phyloP scores from a whole-genome alignment of 768 basidiomycete genomes.

The Termitomyces sp. region DNA sequence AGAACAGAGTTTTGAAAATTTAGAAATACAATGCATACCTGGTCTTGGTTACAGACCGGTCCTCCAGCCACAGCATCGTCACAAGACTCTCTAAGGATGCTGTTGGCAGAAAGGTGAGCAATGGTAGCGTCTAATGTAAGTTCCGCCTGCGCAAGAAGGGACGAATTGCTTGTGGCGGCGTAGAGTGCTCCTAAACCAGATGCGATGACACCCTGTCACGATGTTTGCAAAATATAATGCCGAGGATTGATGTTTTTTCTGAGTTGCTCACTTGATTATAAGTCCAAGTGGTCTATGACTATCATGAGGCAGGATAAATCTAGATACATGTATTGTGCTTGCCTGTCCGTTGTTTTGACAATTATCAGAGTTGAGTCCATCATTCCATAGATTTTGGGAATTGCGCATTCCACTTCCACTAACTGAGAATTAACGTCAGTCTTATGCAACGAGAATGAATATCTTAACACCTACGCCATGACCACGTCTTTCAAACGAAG shows the following conservation, averaged over 20 bases:
- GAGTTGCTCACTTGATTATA: slow-evolving; percentile 43
- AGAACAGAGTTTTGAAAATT: neutral
- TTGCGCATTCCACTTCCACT: slow-evolving; percentile 40
- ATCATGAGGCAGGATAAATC: neutral
- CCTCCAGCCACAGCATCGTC: slow-evolving; percentile 37
- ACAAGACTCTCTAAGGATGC: slow-evolving; percentile 47
- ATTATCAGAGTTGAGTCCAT: slow-evolving; percentile 30
- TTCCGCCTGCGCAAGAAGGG: slow-evolving; percentile 41
- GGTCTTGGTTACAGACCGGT: slow-evolving; percentile 39
- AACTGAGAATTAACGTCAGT: slow-evolving; percentile 21
- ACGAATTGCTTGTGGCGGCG: slow-evolving; percentile 30
- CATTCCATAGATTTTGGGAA: slow-evolving; percentile 39
- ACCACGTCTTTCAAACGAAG: slow-evolving; percentile 23
- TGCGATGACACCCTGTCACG: slow-evolving; percentile 45
- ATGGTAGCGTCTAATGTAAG: slow-evolving; percentile 50
- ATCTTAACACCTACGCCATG: slow-evolving; percentile 25
- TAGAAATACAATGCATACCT: slow-evolving; percentile 20
- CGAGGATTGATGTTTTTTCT: neutral
- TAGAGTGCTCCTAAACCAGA: slow-evolving; percentile 45
- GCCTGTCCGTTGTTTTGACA: slow-evolving; percentile 43
- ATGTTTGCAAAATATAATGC: neutral
- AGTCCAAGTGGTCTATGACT: slow-evolving; percentile 46
- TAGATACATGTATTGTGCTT: neutral
- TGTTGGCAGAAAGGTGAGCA: slow-evolving; percentile 27
- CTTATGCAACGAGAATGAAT: neutral